Conservation (phyloP, 768 basidiomycete species). For the Russula abietina region DNA sequence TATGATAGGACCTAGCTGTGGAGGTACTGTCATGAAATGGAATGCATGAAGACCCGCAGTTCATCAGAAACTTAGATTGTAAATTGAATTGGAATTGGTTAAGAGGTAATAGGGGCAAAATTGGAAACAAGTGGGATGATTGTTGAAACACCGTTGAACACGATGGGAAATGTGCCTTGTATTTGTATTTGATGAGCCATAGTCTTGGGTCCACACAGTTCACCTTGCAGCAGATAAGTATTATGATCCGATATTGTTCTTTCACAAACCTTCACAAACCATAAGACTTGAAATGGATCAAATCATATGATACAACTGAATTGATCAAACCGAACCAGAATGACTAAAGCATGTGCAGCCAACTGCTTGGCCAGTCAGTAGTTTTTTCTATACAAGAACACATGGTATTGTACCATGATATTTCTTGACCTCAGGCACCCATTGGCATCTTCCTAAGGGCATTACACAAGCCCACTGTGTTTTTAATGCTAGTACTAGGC, state of each 20-base stretch:
- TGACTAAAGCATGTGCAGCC: too few relatives aligned
- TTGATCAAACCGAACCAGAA: not conserved
- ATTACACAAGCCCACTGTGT: too few relatives aligned
- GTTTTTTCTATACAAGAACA: too few relatives aligned
- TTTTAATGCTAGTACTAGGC: too few relatives aligned
- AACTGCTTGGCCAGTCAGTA: too few relatives aligned
- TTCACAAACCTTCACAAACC: not conserved
- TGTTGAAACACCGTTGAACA: too few relatives aligned
- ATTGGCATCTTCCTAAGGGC: too few relatives aligned
- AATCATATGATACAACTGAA: not conserved
- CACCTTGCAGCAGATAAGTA: not conserved
- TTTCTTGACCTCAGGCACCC: too few relatives aligned
- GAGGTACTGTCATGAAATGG: too few relatives aligned
- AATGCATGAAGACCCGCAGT: not conserved
- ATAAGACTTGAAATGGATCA: not conserved
- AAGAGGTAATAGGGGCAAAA: not conserved
- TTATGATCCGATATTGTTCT: not conserved
- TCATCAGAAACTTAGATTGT: not conserved
- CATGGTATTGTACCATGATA: too few relatives aligned
- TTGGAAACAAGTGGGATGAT: not conserved
- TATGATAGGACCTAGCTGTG: too few relatives aligned
- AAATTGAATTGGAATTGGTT: too few relatives aligned
- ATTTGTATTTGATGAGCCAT: not conserved
- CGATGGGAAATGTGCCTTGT: not conserved
- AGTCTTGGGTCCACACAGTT: not conserved